Conservation (phyloP, 257 asterid genomes). For the Misopates orontium region DNA sequence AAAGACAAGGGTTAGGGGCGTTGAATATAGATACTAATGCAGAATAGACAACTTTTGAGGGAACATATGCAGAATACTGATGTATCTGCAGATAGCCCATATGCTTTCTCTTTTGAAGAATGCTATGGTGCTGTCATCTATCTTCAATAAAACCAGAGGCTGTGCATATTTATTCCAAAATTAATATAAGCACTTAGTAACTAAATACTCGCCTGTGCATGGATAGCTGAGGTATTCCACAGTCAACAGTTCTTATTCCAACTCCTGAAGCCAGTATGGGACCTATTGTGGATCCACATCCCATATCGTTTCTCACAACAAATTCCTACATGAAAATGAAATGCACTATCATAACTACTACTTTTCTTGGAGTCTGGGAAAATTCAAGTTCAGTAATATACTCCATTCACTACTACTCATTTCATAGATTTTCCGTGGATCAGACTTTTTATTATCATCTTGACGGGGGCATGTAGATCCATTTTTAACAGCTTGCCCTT, state of each 20-base stretch:
- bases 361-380: constrained; percentile 4
- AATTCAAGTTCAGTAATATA: constrained; percentile 14
- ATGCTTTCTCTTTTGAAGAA: background rate
- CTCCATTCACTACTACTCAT: constrained; percentile 8
- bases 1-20: background rate
- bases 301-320: constrained; percentile 95
- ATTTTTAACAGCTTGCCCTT: background rate
- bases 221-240: constrained; percentile 98
- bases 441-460: background rate
- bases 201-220: constrained; percentile 77
- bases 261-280: constrained; percentile 96
- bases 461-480: background rate
- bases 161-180: background rate
- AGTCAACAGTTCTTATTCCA: constrained; percentile 96
- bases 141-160: constrained; percentile 12
- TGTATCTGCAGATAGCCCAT: background rate
- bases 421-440: background rate
- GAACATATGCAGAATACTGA: background rate
- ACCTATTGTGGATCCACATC: constrained; percentile 98
- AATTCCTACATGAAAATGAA: constrained; percentile 58
- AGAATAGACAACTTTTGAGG: background rate
- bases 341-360: constrained; percentile 1
- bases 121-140: background rate
- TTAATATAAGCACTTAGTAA: background rate
- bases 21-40: background rate